Conservation (phyloP, 2,329 filamentous ascomycete species). For the Leptographium wingfieldii region DNA sequence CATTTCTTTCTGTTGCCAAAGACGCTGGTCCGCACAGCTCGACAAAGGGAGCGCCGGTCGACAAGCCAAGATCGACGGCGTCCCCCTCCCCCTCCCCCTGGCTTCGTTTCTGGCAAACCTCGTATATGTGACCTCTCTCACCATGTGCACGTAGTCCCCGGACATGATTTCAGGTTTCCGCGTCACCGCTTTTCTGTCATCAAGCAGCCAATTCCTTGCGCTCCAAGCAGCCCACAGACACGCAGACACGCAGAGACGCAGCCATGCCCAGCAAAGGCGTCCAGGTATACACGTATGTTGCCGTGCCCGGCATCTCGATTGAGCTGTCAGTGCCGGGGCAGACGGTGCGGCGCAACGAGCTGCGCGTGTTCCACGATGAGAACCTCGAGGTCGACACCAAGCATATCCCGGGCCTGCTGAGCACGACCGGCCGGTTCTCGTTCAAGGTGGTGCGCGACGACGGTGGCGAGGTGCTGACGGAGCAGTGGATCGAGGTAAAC, state of each 20-base stretch:
- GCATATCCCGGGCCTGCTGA: constrained; percentile 27
- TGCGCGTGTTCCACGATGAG: constrained; percentile 23
- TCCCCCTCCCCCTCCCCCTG: not conserved
- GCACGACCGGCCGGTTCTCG: constrained; percentile 30
- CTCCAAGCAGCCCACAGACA: not conserved
- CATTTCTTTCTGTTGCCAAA: too few species aligned
- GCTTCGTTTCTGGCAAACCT: not conserved
- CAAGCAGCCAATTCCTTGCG: not conserved
- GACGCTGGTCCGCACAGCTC: not conserved
- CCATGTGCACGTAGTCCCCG: not conserved
- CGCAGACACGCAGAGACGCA: constrained; percentile 15
- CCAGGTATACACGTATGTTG: constrained; percentile 25
- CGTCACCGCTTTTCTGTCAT: not conserved
- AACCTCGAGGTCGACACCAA: constrained; percentile 32
- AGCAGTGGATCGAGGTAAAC: constrained; percentile 33
- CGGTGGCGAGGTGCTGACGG: constrained; percentile 25
- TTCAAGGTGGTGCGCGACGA: constrained; percentile 24
- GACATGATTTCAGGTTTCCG: not conserved
- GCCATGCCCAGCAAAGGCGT: constrained; percentile 31
- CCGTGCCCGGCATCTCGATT: constrained; percentile 26
- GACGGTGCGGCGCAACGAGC: constrained; percentile 19
- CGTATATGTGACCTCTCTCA: not conserved
- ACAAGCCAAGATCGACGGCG: not conserved
- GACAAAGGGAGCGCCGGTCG: too few species aligned
- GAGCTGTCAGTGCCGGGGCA: constrained; percentile 31